These are phyloP conservation scores for Termitomyces sp. DNA, from an alignment of 768 basidiomycete species.

Conservation along the genomic window DNA sequence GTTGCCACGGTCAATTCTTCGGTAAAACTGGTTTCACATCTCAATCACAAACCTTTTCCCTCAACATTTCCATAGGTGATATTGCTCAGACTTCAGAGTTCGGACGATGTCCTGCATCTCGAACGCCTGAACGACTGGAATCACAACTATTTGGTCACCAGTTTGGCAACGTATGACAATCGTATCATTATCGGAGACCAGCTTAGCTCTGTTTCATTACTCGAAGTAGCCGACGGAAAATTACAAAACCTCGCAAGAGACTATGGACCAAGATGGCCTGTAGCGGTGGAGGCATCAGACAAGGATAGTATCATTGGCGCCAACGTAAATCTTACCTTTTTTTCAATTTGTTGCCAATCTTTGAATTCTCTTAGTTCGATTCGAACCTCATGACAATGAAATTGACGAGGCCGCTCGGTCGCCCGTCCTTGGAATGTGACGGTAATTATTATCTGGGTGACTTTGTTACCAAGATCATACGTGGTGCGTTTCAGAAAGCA, in stretches of 20 bases:
- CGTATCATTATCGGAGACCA: constrained; percentile 72
- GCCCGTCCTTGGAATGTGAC: constrained; percentile 48
- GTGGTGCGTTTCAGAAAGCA: constrained; percentile 35
- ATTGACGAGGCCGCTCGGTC: constrained; percentile 35
- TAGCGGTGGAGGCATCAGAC: constrained; percentile 54
- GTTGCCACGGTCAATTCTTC: constrained; percentile 73
- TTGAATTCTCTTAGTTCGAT: constrained; percentile 41
- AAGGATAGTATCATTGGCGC: constrained; percentile 59
- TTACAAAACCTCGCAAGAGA: constrained; percentile 62
- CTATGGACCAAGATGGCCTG: constrained; percentile 71
- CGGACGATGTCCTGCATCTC: constrained; percentile 20
- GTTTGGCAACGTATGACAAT: constrained; percentile 50
- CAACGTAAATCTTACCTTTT: constrained; percentile 47
- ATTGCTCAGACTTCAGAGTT: constrained; percentile 26
- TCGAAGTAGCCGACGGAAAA: constrained; percentile 41
- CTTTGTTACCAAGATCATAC: constrained; percentile 67
- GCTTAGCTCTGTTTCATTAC: constrained; percentile 70
- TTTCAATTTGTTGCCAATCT: not conserved
- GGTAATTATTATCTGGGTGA: constrained; percentile 77
- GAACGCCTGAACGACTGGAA: constrained; percentile 57
- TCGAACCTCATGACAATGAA: constrained; percentile 64
- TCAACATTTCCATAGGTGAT: constrained; percentile 33
- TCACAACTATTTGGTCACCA: constrained; percentile 76
- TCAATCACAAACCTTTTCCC: not conserved
- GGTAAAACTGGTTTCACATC: constrained; percentile 34